These are phyloP conservation scores for Chlamydomonas schloesseri DNA, from an alignment of 139 green algal species.

Conservation along the genomic window DNA sequence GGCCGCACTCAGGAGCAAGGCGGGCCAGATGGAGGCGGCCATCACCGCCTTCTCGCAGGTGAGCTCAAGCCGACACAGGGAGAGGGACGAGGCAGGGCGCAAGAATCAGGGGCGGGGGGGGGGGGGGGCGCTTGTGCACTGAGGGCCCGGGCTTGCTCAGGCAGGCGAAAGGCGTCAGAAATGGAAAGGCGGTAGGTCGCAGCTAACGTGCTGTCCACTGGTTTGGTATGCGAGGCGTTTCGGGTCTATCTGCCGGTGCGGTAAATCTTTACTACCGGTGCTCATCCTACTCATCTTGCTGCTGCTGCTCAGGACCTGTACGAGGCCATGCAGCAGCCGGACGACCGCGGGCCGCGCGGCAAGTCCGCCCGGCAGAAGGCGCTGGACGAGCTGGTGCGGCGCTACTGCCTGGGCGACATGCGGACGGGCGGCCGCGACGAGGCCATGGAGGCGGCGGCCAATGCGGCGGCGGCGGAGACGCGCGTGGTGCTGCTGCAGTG, in stretches of 20 bases:
- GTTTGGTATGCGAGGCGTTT: too few species aligned
- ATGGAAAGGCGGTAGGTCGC: too few species aligned
- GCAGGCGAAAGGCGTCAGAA: too few species aligned
- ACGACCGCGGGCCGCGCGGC: slow-evolving; percentile 11
- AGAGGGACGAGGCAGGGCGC: too few species aligned
- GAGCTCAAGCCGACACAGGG: too few species aligned
- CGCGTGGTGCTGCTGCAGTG: slow-evolving; percentile 41
- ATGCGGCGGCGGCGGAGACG: slow-evolving; percentile 39
- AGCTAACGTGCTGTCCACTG: too few species aligned
- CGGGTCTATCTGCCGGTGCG: too few species aligned
- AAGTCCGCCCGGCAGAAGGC: slow-evolving; percentile 10
- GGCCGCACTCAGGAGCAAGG: neutral
- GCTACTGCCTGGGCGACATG: slow-evolving; percentile 35
- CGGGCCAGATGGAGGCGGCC: neutral
- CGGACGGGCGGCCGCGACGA: neutral
- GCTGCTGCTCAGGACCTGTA: slow-evolving; percentile 11
- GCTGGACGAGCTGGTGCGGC: slow-evolving; percentile 35
- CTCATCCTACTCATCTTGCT: neutral
- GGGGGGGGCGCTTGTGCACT: too few species aligned
- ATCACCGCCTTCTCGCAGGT: neutral
- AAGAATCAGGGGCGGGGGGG: too few species aligned
- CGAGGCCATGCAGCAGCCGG: slow-evolving; percentile 39
- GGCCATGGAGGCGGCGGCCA: neutral
- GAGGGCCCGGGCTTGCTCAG: too few species aligned
- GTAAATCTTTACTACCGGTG: too few species aligned